Evolutionary conservation across 2,329 filamentous ascomycete genomes (phyloP).

Genomic region (Plectosphaerella cucumerina): DNA sequence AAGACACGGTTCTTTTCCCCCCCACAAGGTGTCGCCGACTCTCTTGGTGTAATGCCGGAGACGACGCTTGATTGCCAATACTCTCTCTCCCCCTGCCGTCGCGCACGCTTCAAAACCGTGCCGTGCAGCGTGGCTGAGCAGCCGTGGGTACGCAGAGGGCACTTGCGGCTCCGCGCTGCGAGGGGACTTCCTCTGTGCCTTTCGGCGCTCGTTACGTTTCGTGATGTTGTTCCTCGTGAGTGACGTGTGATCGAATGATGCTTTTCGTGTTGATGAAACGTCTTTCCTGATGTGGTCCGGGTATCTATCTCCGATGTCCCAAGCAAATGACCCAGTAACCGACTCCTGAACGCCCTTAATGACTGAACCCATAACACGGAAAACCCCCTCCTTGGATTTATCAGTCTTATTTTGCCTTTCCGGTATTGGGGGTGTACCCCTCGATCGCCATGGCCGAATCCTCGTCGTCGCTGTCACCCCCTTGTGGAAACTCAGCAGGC

Average conservation of each 20-base stretch:
- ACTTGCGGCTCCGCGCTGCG: not conserved
- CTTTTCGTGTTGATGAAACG: no score
- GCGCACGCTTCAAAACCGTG: no score
- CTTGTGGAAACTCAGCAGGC: constrained; percentile 15
- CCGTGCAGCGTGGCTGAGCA: no score
- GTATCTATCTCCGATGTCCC: not conserved
- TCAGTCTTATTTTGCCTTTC: constrained; percentile 7
- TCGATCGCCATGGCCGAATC: constrained; percentile 44
- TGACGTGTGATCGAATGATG: no score
- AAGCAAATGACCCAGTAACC: not conserved
- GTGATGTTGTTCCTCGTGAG: not conserved
- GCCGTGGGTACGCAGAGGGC: no score
- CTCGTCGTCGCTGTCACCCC: constrained; percentile 20
- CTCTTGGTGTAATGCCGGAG: constrained; percentile 50
- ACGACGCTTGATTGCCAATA: constrained; percentile 93
- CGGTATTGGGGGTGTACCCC: constrained; percentile 36
- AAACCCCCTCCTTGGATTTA: not conserved
- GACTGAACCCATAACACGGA: no score
- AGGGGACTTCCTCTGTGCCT: not conserved
- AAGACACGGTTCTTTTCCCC: constrained; percentile 53
- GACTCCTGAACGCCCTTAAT: not conserved
- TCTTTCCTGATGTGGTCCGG: not conserved
- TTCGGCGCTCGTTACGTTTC: not conserved
- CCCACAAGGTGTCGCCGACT: constrained; percentile 88
- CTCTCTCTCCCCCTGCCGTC: constrained; percentile 19